A percentile compares a stretch with the other conserved stretches of the same genome.
These are phyloP conservation scores for Globisporangium spinosum DNA, from an alignment of 352 stramenopile genomes.

Conservation along the genomic window DNA sequence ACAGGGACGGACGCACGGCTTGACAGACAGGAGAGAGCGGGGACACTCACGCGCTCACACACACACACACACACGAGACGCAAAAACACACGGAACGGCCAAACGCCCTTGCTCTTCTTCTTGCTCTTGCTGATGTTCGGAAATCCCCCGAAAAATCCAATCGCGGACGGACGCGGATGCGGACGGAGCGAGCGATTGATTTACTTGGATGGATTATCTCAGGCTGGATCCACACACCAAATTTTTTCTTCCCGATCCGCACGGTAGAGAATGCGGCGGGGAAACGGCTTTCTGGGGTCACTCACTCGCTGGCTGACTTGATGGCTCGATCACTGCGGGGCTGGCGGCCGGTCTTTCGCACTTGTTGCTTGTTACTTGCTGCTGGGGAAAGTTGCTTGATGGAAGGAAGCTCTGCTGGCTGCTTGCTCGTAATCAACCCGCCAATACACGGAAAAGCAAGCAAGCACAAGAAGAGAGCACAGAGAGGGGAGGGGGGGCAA, in stretches of 20 bases:
- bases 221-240: background rate
- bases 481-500: background rate
- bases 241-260: background rate
- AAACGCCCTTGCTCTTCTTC: background rate
- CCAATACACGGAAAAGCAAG: background rate
- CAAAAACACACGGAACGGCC: conserved; percentile 4
- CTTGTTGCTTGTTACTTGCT: background rate
- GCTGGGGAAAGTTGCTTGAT: background rate
- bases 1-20: background rate
- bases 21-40: background rate
- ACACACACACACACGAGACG: conserved; percentile 2
- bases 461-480: background rate
- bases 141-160: conserved; percentile 3
- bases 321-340: background rate
- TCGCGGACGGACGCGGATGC: conserved; percentile 5
- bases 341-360: background rate
- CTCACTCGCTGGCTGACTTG: background rate
- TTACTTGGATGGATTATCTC: background rate
- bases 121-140: background rate
- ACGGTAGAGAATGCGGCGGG: background rate
- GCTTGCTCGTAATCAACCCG: background rate
- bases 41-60: background rate
- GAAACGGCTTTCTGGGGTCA: conserved; percentile 2
- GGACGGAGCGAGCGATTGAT: background rate
- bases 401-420: background rate